Conservation (phyloP, 2,329 filamentous ascomycete species). For the Eutypella sp. region DNA sequence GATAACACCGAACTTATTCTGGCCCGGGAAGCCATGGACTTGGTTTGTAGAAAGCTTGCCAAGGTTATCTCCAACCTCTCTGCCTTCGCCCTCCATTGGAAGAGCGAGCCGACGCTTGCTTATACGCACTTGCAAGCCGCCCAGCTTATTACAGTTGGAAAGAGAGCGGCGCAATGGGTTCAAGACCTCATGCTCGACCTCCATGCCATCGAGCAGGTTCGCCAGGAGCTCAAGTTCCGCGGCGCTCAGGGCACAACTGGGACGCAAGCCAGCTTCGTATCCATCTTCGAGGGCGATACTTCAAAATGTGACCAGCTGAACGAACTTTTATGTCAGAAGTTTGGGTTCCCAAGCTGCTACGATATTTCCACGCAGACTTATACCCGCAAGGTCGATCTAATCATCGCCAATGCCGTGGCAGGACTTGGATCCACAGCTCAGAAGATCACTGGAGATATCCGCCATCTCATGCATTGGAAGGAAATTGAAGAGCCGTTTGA, state of each 20-base stretch:
- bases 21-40: constrained; percentile 64
- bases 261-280: constrained; percentile 70
- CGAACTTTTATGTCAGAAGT: constrained; percentile 46
- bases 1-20: constrained; percentile 77
- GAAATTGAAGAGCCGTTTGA: constrained; percentile 54
- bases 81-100: constrained; percentile 66
- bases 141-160: constrained; percentile 50
- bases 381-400: constrained; percentile 73
- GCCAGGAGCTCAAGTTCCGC: constrained; percentile 65
- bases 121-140: constrained; percentile 70
- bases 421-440: constrained; percentile 74
- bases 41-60: constrained; percentile 70
- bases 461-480: constrained; percentile 67
- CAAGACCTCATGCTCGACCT: constrained; percentile 72
- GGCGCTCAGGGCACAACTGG: constrained; percentile 53
- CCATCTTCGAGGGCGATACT: constrained; percentile 40
- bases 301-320: constrained; percentile 47
- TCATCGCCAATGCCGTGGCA: constrained; percentile 67
- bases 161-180: constrained; percentile 63
- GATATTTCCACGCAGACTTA: constrained; percentile 58
- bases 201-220: constrained; percentile 61
- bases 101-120: constrained; percentile 64
- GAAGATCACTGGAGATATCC: constrained; percentile 67
- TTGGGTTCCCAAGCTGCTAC: constrained; percentile 43
- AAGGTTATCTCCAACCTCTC: constrained; percentile 69